Evolutionary conservation across 495 filamentous ascomycete species (phyloP).

Genomic region (Sphaerosporella brunnea): DNA sequence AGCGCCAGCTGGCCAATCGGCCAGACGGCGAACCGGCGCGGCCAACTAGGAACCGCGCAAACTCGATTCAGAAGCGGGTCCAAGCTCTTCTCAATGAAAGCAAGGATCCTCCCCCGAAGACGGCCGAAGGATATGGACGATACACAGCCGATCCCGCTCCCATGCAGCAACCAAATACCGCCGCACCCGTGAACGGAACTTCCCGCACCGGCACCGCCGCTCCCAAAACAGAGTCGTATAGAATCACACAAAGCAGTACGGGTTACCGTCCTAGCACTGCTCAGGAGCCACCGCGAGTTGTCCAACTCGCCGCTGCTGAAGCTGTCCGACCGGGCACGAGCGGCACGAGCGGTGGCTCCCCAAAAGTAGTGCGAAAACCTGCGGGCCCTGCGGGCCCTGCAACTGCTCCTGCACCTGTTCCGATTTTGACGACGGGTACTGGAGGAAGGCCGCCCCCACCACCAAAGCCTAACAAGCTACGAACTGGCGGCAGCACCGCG

Average conservation of each 20-base stretch:
- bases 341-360: not conserved
- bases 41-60: conserved; percentile 47
- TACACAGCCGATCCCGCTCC: conserved; percentile 40
- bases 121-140: conserved; percentile 74
- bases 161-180: not conserved
- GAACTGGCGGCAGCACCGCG: conserved; percentile 27
- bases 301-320: not conserved
- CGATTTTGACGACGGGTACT: not conserved
- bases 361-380: conserved; percentile 3
- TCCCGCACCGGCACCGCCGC: not conserved
- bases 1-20: conserved; percentile 51
- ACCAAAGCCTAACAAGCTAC: conserved; percentile 44
- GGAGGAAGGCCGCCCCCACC: conserved; percentile 29
- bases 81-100: conserved; percentile 64
- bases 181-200: not conserved
- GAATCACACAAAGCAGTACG: not conserved
- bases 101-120: conserved; percentile 44
- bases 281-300: not conserved
- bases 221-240: not conserved
- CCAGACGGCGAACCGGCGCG: conserved; percentile 33
- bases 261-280: not conserved
- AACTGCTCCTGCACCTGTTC: conserved; percentile 22
- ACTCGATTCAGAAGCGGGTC: conserved; percentile 77
- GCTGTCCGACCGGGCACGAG: not conserved
- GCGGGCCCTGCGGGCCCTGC: not conserved